These are phyloP conservation scores for Suhomyces prunicola DNA, from an alignment of 805 yeast species.

Conservation along the genomic window DNA sequence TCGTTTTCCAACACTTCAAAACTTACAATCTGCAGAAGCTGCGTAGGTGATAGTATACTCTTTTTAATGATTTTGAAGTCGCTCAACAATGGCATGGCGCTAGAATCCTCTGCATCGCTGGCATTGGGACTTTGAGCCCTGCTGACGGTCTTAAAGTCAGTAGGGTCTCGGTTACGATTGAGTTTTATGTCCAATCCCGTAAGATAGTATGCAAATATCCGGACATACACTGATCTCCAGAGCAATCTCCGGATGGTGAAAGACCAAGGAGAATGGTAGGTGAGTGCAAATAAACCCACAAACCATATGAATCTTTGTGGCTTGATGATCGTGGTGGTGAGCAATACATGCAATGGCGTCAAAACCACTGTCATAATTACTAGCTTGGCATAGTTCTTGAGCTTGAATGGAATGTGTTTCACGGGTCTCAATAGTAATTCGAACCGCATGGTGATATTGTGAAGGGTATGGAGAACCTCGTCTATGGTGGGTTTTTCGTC, in stretches of 20 bases:
- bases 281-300: conserved; percentile 35
- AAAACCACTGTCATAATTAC: conserved; percentile 28
- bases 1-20: conserved; percentile 56
- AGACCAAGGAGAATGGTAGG: conserved; percentile 49
- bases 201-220: conserved; percentile 35
- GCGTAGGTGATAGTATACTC: conserved; percentile 37
- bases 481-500: conserved; percentile 52
- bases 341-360: conserved; percentile 44
- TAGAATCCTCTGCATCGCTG: conserved; percentile 16
- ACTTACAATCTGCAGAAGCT: conserved; percentile 44
- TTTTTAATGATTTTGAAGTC: conserved; percentile 41
- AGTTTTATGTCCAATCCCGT: conserved; percentile 33
- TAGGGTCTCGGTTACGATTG: conserved; percentile 2
- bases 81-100: conserved; percentile 21
- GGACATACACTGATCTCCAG: conserved; percentile 48
- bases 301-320: conserved; percentile 35
- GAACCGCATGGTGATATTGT: conserved; percentile 43
- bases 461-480: conserved; percentile 47
- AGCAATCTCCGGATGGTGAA: conserved; percentile 42
- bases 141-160: conserved; percentile 8
- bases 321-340: conserved; percentile 30
- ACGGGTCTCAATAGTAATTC: conserved; percentile 42
- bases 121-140: conserved; percentile 16
- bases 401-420: conserved; percentile 24
- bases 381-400: conserved; percentile 28